phyloP scores from a whole-genome alignment of 495 filamentous ascomycete species.

The Trichoderma virens region DNA sequence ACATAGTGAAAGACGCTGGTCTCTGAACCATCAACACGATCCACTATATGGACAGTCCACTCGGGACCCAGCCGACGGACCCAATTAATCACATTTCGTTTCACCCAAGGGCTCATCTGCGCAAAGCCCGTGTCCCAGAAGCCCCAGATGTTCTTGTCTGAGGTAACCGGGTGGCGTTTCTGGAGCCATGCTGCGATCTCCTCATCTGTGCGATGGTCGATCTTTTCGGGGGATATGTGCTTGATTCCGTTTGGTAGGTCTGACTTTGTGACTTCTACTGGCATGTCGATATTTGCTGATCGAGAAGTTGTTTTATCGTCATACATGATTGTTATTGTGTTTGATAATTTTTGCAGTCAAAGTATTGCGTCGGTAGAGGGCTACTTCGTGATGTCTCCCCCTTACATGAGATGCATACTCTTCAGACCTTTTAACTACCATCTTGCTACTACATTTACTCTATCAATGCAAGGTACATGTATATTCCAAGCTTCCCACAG shows the following conservation, averaged over 20 bases:
- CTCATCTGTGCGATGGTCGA: slow-evolving; percentile 15
- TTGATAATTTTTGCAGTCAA: too few relatives aligned
- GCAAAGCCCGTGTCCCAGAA: slow-evolving; percentile 32
- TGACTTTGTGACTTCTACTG: not conserved
- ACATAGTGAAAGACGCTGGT: slow-evolving; percentile 19
- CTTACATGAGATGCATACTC: too few relatives aligned
- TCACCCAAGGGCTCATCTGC: slow-evolving; percentile 29
- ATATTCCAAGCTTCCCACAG: too few relatives aligned
- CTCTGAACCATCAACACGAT: slow-evolving; percentile 21
- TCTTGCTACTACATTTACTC: too few relatives aligned
- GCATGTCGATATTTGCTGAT: not conserved
- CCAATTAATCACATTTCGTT: slow-evolving; percentile 30
- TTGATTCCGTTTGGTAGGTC: not conserved
- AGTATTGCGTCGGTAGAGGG: too few relatives aligned
- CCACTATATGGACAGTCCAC: slow-evolving; percentile 27
- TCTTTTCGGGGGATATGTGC: not conserved
- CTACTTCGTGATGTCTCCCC: too few relatives aligned
- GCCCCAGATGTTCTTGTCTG: slow-evolving; percentile 37
- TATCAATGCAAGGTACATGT: too few relatives aligned
- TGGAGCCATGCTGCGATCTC: slow-evolving; percentile 22
- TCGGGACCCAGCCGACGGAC: slow-evolving; percentile 22
- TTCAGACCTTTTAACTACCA: too few relatives aligned
- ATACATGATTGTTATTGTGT: not conserved
- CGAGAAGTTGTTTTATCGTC: not conserved
- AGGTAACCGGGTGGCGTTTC: slow-evolving; percentile 13